phyloP scores from a whole-genome alignment of 2,329 filamentous ascomycete species.

The Gaeumannomyces tritici region DNA sequence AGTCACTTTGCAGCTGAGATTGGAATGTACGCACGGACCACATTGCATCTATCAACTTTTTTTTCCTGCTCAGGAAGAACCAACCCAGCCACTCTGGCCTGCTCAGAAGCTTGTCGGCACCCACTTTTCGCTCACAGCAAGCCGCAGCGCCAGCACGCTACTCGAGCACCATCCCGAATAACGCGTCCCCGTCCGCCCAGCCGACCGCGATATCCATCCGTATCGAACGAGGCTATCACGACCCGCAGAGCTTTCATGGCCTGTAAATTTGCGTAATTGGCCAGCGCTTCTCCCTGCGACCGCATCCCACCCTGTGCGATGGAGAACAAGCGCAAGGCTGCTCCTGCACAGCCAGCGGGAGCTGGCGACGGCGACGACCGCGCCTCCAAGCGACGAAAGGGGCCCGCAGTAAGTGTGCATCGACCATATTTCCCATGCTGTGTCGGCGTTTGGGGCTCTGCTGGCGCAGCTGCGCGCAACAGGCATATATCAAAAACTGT shows the following conservation, averaged over 20 bases:
- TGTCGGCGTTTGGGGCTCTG: not conserved
- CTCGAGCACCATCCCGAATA: constrained; percentile 1
- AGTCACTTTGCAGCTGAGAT: not conserved
- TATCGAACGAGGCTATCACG: not conserved
- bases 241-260: constrained; percentile 1
- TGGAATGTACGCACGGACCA: constrained; percentile 1
- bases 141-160: constrained; percentile 2
- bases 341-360: constrained; percentile 30
- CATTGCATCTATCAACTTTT: not conserved
- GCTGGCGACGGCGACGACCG: constrained; percentile 39
- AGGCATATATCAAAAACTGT: not conserved
- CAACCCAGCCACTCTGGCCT: not conserved
- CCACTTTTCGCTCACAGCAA: constrained; percentile 1
- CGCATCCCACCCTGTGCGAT: constrained; percentile 21
- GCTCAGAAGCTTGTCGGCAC: not conserved
- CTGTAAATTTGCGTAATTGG: not conserved
- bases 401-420: constrained; percentile 32
- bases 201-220: not conserved
- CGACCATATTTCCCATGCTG: not conserved
- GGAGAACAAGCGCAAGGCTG: constrained; percentile 49
- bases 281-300: constrained; percentile 4
- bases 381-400: constrained; percentile 45
- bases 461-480: not conserved
- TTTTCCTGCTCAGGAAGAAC: not conserved
- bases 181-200: constrained; percentile 1